Conservation (phyloP, 108 stramenopile species). For the Nannochloropsis oceanica region DNA sequence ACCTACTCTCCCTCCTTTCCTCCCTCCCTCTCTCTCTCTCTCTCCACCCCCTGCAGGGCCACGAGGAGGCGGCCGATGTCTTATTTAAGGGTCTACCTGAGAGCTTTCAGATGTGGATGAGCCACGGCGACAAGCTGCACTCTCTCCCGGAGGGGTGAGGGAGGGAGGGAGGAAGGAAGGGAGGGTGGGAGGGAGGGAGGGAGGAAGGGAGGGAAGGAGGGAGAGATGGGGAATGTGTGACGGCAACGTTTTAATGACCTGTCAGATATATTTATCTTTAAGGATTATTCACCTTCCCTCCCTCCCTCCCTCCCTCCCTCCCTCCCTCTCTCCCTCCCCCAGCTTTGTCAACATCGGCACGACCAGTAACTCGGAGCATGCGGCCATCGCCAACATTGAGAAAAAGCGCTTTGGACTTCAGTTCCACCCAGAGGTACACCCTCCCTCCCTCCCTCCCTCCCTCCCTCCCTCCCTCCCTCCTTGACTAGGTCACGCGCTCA, state of each 20-base stretch:
- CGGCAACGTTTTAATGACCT: too few relatives aligned
- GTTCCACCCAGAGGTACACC: constrained; percentile 77
- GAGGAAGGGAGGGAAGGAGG: background rate
- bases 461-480: too few relatives aligned
- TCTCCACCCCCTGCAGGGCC: constrained; percentile 47
- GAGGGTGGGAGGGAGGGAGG: background rate
- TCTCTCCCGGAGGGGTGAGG: constrained; percentile 48
- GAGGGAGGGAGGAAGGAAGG: too few relatives aligned
- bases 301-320: too few relatives aligned
- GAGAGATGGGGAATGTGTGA: too few relatives aligned
- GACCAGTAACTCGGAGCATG: constrained; percentile 75
- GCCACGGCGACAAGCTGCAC: constrained; percentile 91
- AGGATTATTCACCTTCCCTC: background rate
- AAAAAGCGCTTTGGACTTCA: constrained; percentile 81
- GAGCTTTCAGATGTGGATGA: constrained; percentile 91
- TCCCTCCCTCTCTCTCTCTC: too few relatives aligned
- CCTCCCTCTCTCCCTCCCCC: too few relatives aligned
- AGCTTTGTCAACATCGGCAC: constrained; percentile 62
- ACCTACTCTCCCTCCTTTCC: too few relatives aligned
- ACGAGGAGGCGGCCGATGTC: constrained; percentile 21
- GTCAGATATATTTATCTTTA: too few relatives aligned
- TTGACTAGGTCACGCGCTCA: too few relatives aligned
- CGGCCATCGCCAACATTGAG: constrained; percentile 67
- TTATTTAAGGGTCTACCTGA: constrained; percentile 66
- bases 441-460: too few relatives aligned